Evolutionary conservation across 1,284 basidiomycete species (phyloP).

Genomic region (Cutaneotrichosporon dermatis): DNA sequence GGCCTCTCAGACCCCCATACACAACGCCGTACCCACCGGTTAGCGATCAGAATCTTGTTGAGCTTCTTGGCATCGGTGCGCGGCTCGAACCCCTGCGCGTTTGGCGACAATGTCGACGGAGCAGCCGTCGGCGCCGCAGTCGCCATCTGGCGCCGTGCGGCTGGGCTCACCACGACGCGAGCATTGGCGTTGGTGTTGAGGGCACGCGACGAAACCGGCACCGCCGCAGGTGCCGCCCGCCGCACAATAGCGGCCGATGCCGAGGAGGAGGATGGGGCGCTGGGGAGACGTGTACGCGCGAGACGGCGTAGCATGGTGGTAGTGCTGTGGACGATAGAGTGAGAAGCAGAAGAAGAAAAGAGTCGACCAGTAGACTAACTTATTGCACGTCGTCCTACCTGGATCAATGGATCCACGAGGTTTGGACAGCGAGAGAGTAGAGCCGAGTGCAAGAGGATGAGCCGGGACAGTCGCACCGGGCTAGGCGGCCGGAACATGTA

Average conservation of each 20-base stretch:
- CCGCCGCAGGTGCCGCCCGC: background rate
- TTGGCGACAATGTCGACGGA: background rate
- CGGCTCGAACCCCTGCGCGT: constrained; percentile 8
- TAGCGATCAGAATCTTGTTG: constrained; percentile 77
- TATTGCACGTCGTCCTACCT: no score
- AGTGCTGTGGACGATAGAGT: background rate
- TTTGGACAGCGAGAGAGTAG: no score
- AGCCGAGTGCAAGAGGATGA: constrained; percentile 14
- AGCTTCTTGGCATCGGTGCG: constrained; percentile 25
- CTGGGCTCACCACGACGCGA: background rate
- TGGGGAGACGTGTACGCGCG: constrained; percentile 9
- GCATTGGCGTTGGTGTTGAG: background rate
- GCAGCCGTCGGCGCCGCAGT: constrained; percentile 5
- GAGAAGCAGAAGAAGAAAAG: constrained; percentile 5
- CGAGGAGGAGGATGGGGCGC: background rate
- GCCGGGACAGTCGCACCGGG: constrained; percentile 1
- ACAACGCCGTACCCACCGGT: constrained; percentile 53
- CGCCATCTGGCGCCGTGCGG: constrained; percentile 2
- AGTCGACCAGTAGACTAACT: no score
- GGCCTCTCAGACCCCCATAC: background rate
- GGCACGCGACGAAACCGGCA: background rate
- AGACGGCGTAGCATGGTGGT: constrained; percentile 2
- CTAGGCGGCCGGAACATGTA: background rate
- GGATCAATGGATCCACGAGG: no score
- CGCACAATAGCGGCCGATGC: background rate